Conservation (phyloP, 768 basidiomycete genomes). For the Clitopilus hobsonii region DNA sequence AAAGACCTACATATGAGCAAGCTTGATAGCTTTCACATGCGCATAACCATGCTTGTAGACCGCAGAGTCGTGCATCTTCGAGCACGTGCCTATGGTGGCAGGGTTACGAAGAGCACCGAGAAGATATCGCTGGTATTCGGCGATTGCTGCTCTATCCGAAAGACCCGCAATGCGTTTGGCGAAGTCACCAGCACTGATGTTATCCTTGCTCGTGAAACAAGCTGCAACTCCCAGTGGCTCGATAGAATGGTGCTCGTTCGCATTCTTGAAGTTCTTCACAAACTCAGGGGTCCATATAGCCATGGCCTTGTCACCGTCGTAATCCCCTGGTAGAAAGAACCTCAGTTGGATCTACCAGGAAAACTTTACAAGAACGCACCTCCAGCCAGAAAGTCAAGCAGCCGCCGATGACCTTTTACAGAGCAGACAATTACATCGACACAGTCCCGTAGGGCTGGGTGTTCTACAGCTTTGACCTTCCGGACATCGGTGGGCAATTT, state of each 20-base stretch:
- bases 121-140: conserved; percentile 42
- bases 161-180: conserved; percentile 18
- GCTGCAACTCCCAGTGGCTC: conserved; percentile 39
- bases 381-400: conserved; percentile 61
- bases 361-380: conserved; percentile 29
- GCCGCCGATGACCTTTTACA: conserved; percentile 46
- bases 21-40: conserved; percentile 39
- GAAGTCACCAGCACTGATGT: conserved; percentile 41
- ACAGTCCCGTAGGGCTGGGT: conserved; percentile 40
- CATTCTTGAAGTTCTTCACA: conserved; percentile 51
- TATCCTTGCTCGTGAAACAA: conserved; percentile 34
- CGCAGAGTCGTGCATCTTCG: conserved; percentile 49
- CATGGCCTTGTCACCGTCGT: conserved; percentile 62
- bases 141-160: conserved; percentile 20
- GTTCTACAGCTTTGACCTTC: conserved; percentile 58
- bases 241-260: conserved; percentile 40
- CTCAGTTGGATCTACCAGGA: neutral
- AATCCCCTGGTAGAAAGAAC: conserved; percentile 43
- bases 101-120: conserved; percentile 43
- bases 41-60: conserved; percentile 50
- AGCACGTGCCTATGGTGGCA: conserved; percentile 49
- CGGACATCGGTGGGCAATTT: conserved; percentile 65
- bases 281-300: conserved; percentile 57
- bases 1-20: conserved; percentile 47
- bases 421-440: conserved; percentile 57